Evolutionary conservation across 495 filamentous ascomycete species (phyloP), one percentile per base, ranked within the genome.

Genomic region (Xeromyces bisporus): DNA sequence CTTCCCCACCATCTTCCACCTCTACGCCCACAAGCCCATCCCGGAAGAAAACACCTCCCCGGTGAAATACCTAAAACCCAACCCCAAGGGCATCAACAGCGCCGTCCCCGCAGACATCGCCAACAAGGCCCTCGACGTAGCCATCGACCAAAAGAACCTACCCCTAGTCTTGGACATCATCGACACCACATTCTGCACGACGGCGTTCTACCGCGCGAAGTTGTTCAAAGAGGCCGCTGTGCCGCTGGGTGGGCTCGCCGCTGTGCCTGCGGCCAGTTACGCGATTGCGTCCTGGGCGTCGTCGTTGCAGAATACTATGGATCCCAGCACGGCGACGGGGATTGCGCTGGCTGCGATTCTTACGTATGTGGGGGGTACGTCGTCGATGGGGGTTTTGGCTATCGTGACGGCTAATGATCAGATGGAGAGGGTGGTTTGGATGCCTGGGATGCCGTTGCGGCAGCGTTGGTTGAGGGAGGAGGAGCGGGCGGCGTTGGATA

Each of bases 391-490:
- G 3, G 43, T 83, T n/a, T 66, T 94, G 9, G 84, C 85, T 9
- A 50, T 87, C 15, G 77, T 77, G 18, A 93, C 86, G 10, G 59
- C 71, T 12, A 94, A 93, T 56, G 84, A 93, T 50, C 85, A 96
- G 49, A 91, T 93, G 80, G 75, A 83, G 34, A 71, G 89, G 3
- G 80, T 96, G 18, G 79, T 75, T 3, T 97, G 91, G 91, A 62
- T 73, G 8, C 58, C 64, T 8, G 89, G 89, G 2, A 74, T 77
- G 15, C 79, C 81, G 15, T 55, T 97, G 43, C 62, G 76, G 37
- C 60, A 86, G 37, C 69, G 91, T n/a, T 96, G 85, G 85, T 48
- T 93, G 23, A 66, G 81, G 20, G 89, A 97, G 56, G 84, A 93
- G 29, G 89, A 97, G 56, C 67, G 89, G 13, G 79, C 75, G n/a